These are phyloP conservation scores for Backusella tarrabulga DNA, from an alignment of 192 early-diverging fungal species.

Conservation along the genomic window DNA sequence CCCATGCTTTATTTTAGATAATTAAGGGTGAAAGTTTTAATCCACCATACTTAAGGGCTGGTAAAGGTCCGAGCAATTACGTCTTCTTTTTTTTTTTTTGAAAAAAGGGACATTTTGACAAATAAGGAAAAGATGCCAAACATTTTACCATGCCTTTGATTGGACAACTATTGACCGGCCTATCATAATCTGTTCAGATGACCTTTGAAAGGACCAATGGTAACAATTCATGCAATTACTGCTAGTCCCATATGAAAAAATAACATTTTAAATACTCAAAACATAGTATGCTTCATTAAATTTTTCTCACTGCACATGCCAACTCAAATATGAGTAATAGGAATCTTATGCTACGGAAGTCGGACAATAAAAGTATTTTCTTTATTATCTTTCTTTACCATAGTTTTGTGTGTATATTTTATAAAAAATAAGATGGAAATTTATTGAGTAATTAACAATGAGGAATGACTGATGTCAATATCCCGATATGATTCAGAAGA, in stretches of 20 bases:
- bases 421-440: background rate
- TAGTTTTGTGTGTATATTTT: background rate
- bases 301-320: background rate
- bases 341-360: background rate
- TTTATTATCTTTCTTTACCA: background rate
- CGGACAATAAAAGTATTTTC: background rate
- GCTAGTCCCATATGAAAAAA: background rate
- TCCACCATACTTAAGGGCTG: background rate
- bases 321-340: background rate
- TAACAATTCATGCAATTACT: background rate
- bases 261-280: background rate
- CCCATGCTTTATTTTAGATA: slow-evolving; percentile 5
- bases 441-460: background rate
- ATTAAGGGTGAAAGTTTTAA: slow-evolving; percentile 2
- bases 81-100: background rate
- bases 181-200: background rate
- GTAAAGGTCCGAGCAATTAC: background rate
- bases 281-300: background rate
- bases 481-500: slow-evolving; percentile 1
- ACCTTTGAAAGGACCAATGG: slow-evolving; percentile 4
- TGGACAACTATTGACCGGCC: background rate
- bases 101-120: slow-evolving; percentile 2
- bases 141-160: background rate
- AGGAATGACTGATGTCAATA: background rate
- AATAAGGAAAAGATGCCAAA: background rate